phyloP scores from a whole-genome alignment of 202 grass and related monocot species.

The Zoysia matrella region DNA sequence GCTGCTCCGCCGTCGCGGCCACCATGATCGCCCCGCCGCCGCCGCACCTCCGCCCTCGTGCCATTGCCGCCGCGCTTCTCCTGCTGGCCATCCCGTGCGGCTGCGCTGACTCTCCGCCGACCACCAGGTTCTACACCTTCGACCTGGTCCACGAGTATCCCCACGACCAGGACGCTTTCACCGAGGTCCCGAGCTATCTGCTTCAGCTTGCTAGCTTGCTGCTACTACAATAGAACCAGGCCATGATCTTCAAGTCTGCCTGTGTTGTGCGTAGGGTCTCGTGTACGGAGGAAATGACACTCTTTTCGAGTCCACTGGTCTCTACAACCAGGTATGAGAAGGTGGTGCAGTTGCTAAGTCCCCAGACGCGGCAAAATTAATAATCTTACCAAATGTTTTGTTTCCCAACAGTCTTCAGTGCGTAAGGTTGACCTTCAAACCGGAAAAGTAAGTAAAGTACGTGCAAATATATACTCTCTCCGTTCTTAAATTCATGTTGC shows the following conservation, averaged over 20 bases:
- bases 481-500: too few relatives aligned
- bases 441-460: conserved; percentile 56
- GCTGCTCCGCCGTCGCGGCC: background rate
- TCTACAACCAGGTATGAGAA: conserved; percentile 53
- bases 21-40: background rate
- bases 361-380: background rate
- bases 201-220: background rate
- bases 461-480: too few relatives aligned
- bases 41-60: background rate
- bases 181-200: conserved; percentile 53
- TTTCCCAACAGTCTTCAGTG: conserved; percentile 73
- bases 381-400: background rate
- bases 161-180: conserved; percentile 86
- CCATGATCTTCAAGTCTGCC: background rate
- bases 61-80: background rate
- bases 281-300: conserved; percentile 84
- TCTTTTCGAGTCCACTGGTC: conserved; percentile 87
- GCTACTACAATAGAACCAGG: background rate
- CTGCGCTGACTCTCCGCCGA: background rate
- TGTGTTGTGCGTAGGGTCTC: conserved; percentile 55
- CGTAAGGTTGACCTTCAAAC: conserved; percentile 72
- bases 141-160: conserved; percentile 81
- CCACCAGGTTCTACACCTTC: conserved; percentile 70
- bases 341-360: conserved; percentile 22
- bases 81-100: background rate